Conservation (phyloP, 2,329 filamentous ascomycete genomes). For the Beauveria sp. region DNA sequence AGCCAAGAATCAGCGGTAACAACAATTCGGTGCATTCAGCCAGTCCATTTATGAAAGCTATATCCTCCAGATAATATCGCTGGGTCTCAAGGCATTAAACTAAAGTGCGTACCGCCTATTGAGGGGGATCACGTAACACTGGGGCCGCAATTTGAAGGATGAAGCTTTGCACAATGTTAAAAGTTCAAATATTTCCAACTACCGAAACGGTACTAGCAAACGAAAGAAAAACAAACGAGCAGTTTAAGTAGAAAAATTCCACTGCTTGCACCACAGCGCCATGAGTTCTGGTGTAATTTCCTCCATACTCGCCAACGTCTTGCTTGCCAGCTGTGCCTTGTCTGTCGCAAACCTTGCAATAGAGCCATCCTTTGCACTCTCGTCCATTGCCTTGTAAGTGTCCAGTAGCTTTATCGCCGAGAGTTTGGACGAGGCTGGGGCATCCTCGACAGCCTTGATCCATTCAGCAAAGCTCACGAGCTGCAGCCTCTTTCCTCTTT, state of each 20-base stretch:
- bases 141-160: too few relatives aligned
- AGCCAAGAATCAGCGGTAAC: too few relatives aligned
- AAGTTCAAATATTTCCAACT: too few relatives aligned
- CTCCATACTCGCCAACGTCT: constrained; percentile 32
- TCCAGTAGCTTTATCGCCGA: constrained; percentile 46
- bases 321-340: constrained; percentile 31
- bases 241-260: constrained; percentile 21
- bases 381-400: constrained; percentile 33
- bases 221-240: not conserved
- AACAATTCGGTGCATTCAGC: too few relatives aligned
- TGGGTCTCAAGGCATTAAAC: too few relatives aligned
- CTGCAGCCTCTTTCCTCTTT: constrained; percentile 28
- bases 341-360: constrained; percentile 30
- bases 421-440: constrained; percentile 32
- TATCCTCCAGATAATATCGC: too few relatives aligned
- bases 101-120: too few relatives aligned
- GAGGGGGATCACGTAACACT: too few relatives aligned
- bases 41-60: too few relatives aligned
- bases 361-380: constrained; percentile 15
- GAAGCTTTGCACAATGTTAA: too few relatives aligned
- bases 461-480: constrained; percentile 37
- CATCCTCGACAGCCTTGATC: constrained; percentile 33
- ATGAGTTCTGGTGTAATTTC: constrained; percentile 37
- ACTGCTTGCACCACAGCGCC: constrained; percentile 40
- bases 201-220: too few relatives aligned